These are phyloP conservation scores for Cinchona pubescens DNA, from an alignment of 257 asterid genomes.

Conservation along the genomic window DNA sequence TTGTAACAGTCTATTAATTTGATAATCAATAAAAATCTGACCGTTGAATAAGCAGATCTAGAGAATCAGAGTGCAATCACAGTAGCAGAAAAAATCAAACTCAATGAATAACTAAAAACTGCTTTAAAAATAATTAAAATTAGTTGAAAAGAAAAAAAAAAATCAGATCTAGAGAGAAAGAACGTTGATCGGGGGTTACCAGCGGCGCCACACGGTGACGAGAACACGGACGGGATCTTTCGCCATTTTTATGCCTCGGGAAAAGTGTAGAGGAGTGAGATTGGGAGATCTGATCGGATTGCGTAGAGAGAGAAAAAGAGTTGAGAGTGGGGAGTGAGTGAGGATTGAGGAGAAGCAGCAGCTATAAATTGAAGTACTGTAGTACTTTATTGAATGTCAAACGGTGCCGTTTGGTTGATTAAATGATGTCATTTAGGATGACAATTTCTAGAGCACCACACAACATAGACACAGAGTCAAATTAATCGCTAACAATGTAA, in stretches of 20 bases:
- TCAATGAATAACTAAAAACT: not conserved
- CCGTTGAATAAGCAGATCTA: not conserved
- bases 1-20: not conserved
- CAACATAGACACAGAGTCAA: no score
- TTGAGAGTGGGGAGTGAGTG: not conserved
- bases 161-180: conserved; percentile 11
- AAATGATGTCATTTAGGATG: not conserved
- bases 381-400: not conserved
- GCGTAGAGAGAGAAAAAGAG: not conserved
- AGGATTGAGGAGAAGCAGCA: not conserved
- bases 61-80: not conserved
- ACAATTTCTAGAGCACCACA: no score
- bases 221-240: conserved; percentile 79
- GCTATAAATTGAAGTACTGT: not conserved
- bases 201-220: conserved; percentile 91
- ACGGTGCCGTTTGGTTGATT: conserved; percentile 5
- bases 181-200: conserved; percentile 29
- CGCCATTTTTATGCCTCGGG: conserved; percentile 40
- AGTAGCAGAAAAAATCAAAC: not conserved
- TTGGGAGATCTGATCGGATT: not conserved
- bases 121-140: not conserved
- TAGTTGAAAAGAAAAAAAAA: not conserved
- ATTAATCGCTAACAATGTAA: no score
- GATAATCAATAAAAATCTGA: not conserved
- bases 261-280: not conserved